phyloP scores from a whole-genome alignment of 352 stramenopile genomes.

The Phytopythium sindhum region DNA sequence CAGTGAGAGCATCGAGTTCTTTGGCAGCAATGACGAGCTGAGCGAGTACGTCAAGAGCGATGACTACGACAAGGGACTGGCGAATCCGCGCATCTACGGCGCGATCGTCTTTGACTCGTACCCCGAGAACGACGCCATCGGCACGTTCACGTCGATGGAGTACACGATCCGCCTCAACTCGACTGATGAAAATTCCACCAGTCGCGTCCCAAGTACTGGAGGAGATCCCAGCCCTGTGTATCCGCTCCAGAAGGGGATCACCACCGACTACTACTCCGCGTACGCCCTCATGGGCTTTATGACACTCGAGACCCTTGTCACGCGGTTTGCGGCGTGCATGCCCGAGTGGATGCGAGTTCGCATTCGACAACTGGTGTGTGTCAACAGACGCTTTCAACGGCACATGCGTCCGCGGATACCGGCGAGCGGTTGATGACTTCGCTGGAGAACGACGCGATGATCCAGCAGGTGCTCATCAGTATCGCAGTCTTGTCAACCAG shows the following conservation, averaged over 20 bases:
- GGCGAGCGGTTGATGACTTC: constrained; percentile 31
- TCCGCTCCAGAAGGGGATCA: constrained; percentile 20
- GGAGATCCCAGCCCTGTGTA: neutral
- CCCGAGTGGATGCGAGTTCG: constrained; percentile 21
- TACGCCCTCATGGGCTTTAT: constrained; percentile 37
- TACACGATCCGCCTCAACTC: constrained; percentile 52
- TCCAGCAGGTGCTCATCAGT: constrained; percentile 25
- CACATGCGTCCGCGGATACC: constrained; percentile 13
- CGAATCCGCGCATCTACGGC: constrained; percentile 55
- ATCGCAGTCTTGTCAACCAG: constrained; percentile 3
- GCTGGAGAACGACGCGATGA: constrained; percentile 37
- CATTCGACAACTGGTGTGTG: constrained; percentile 27
- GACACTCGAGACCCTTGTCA: constrained; percentile 53
- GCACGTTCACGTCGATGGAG: constrained; percentile 33
- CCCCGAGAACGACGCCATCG: constrained; percentile 28
- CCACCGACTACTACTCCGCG: constrained; percentile 16
- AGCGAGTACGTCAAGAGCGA: constrained; percentile 48
- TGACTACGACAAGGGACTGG: constrained; percentile 40
- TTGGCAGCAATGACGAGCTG: constrained; percentile 34
- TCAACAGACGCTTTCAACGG: constrained; percentile 26
- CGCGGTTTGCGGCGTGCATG: constrained; percentile 30
- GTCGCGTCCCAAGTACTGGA: neutral
- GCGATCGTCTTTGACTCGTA: constrained; percentile 60
- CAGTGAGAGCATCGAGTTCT: constrained; percentile 60
- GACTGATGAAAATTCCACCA: constrained; percentile 7